Percentiles rank a stretch among this genome's conserved stretches.
phyloP scores from a whole-genome alignment of 225 moss, liverwort and hornwort species.

The Polytrichum commune region DNA sequence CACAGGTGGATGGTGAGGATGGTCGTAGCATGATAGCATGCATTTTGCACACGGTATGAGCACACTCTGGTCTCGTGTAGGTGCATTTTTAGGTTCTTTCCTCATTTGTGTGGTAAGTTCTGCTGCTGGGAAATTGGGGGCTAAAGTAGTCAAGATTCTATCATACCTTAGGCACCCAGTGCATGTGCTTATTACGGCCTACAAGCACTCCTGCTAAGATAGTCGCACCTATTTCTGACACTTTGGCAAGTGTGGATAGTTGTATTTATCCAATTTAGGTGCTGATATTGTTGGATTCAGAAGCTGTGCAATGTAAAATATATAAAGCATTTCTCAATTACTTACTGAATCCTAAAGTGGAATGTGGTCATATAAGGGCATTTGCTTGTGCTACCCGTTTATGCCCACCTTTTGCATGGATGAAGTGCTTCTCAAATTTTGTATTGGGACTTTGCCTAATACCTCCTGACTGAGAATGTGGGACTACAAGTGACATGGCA shows the following conservation, averaged over 20 bases:
- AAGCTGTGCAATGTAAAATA: too few species aligned
- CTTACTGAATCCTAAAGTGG: too few species aligned
- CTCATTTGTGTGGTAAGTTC: conserved; percentile 7
- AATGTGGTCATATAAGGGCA: too few species aligned
- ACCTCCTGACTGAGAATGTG: too few species aligned
- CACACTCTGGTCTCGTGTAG: conserved; percentile 43
- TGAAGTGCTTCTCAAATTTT: too few species aligned
- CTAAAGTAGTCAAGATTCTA: neutral
- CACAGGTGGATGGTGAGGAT: conserved; percentile 99
- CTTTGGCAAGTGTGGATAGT: neutral
- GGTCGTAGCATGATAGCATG: conserved; percentile 76
- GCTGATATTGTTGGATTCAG: too few species aligned
- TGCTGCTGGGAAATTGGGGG: neutral
- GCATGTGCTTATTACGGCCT: too few species aligned
- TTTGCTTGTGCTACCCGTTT: too few species aligned
- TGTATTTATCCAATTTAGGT: neutral
- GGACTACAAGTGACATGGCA: too few species aligned
- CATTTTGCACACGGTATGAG: conserved; percentile 87
- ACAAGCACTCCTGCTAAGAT: neutral
- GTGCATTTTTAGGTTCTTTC: conserved; percentile 12
- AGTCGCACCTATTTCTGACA: neutral
- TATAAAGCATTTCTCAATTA: too few species aligned
- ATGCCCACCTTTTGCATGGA: too few species aligned
- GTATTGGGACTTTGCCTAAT: neutral
- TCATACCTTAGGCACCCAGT: neutral